These are phyloP conservation scores for Nicotiana noctiflora DNA, from an alignment of 257 asterid species.

Conservation along the genomic window DNA sequence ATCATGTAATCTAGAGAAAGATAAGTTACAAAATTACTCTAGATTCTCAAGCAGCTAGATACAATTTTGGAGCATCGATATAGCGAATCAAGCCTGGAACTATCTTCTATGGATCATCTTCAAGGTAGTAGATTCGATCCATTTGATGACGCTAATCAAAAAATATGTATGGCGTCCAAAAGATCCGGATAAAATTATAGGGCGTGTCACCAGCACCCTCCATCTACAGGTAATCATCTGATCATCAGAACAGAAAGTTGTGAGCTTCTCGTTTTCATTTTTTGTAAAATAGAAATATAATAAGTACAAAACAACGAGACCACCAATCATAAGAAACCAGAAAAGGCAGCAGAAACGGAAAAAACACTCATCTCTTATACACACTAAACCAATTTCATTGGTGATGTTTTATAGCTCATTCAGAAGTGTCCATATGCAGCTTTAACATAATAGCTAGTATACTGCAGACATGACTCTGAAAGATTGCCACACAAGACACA, in stretches of 20 bases:
- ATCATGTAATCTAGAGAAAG: not conserved
- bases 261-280: not conserved
- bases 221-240: slow-evolving; percentile 34
- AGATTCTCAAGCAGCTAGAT: slow-evolving; percentile 2
- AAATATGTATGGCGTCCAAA: not conserved
- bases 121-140: not conserved
- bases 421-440: not conserved
- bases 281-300: too few relatives aligned
- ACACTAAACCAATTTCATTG: not conserved
- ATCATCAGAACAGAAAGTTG: slow-evolving; percentile 8
- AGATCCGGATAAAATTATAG: not conserved
- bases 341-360: not conserved
- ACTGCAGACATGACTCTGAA: not conserved
- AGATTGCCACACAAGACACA: not conserved
- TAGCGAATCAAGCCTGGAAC: not conserved
- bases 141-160: not conserved
- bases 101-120: not conserved
- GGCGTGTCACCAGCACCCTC: not conserved
- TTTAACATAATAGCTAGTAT: not conserved
- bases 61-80: not conserved
- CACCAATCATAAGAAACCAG: not conserved
- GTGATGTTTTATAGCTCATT: not conserved
- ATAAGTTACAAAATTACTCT: not conserved
- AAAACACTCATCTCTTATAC: not conserved
- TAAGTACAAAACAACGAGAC: not conserved